Base-by-base conservation (phyloP, 257 asterid species). In the Dorcoceras hygrometricum region DNA sequence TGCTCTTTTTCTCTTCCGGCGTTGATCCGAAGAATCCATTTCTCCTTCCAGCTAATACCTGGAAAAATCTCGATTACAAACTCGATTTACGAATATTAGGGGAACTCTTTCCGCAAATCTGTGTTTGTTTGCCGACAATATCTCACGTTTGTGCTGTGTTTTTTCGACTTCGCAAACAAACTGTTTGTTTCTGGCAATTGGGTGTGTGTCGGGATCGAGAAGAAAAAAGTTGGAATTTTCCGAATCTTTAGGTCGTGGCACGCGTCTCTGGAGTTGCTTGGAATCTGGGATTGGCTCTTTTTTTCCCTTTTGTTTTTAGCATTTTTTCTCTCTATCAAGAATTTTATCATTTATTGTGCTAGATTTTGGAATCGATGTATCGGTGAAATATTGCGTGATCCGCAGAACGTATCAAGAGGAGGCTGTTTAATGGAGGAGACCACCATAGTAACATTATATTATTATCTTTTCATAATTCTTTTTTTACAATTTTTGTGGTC, bases 21-120 rank as follows among this genome's bases (percentile, higher is more conserved):
- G 82, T 71, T 81, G 89, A 79, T 92, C 95, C 11, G 95, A 78
- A 57, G 84, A 80, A 72, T 80, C 95, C 99, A 93, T 91, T 23
- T 75, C 5, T 61, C 6, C 39, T 51, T 5, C 18, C 54, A 0
- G 22, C 20, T 16, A 18, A 46, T 16, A 18, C 18, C 5, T 16
- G 54, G 54, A 16, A 46, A n/a, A 46, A 2, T 46, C 54, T 46
- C 1, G 3, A 14, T 29, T n/a, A 16, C 8, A 11, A 28, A 29
- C 23, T 12, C 14, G 5, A 16, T 14, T 14, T 43, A 43, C 12
- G 19, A 14, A 43, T 43, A 43, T 43, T 14, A 46, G 3, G 54
- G 7, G 5, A 5, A 46, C 22, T 46, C 54, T 18, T 46, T 46
- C 54, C 18, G 22, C 54, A 46, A 46, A 46, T 16, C 54, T 16